These are phyloP conservation scores for Cladosporium colombiae DNA, from an alignment of 2,329 filamentous ascomycete genomes.

Conservation along the genomic window DNA sequence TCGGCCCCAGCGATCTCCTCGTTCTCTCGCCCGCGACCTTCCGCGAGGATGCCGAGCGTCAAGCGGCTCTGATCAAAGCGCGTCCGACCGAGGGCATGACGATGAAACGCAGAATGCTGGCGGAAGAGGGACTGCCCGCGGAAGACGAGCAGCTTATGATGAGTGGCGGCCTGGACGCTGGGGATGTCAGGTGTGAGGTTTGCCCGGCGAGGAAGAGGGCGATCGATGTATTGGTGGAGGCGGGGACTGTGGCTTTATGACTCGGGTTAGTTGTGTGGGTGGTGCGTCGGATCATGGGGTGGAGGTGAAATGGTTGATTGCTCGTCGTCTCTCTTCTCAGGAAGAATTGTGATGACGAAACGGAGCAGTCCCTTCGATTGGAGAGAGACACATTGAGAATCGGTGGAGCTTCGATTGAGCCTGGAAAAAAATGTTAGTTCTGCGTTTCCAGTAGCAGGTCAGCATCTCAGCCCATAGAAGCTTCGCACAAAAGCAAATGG, in stretches of 20 bases:
- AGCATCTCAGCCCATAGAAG: not conserved
- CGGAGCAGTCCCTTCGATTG: not conserved
- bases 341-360: not conserved
- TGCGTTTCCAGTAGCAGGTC: not conserved
- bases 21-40: not conserved
- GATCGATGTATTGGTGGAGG: not conserved
- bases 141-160: not conserved
- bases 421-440: not conserved
- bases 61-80: not conserved
- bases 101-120: not conserved
- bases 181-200: not conserved
- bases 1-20: not conserved
- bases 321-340: not conserved
- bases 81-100: slow-evolving; percentile 1
- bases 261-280: not conserved
- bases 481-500: not conserved
- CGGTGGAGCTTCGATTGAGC: not conserved
- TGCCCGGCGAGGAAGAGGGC: not conserved
- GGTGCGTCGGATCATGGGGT: not conserved
- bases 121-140: not conserved
- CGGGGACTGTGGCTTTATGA: slow-evolving; percentile 8
- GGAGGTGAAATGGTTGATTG: not conserved
- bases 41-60: not conserved
- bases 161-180: slow-evolving; percentile 1
- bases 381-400: not conserved